Base-by-base conservation (phyloP, 129 eudicot species). In the Arctium minus region DNA sequence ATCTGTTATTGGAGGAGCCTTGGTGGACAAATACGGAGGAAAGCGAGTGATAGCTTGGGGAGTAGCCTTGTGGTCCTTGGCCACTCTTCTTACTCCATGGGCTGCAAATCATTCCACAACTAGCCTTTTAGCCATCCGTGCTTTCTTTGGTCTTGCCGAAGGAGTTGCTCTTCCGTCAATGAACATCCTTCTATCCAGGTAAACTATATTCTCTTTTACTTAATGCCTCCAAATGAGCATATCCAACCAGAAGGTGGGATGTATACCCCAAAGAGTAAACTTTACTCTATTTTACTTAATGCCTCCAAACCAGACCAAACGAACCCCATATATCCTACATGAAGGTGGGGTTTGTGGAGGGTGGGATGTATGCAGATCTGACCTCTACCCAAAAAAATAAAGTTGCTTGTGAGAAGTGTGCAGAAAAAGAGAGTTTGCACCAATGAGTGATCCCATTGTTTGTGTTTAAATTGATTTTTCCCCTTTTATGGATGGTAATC, bases 11-110 rank as follows among this genome's bases (percentile, higher is more conserved):
- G 98, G 99, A 81, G 99, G 99, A 83, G 99, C 94, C 30, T 82
- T 96, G 84, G 99, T 94, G 69, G 99, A 96, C 85, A 96, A 88
- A 90, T 92, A 93, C 65, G 99, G 99, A 75, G 99, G 99, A 56
- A 89, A 93, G 60, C 81, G 80, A 79, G 94, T 93, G 72, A 85
- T 96, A 60, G 92, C 92, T 56, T 96, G 99, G 97, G 99, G 99
- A 74, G 98, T 90, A 79, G 90, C 89, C 1, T 86, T 96, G 37
- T 96, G 99, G 99, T 96, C 99, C 40, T 80, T 96, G 64, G 97
- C 97, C 17, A 96, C 99, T 13, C 89, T 96, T 82, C 83, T 91
- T 71, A 96, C 99, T 18, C 99, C 99, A 76, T 93, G 91, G 99
- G 99, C 99, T 32, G 98, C 99, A 65, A 86, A 90, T 87, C 97